Evolutionary conservation across 805 yeast species (phyloP).

Genomic region (Vanderwaltozyma tropicalis): DNA sequence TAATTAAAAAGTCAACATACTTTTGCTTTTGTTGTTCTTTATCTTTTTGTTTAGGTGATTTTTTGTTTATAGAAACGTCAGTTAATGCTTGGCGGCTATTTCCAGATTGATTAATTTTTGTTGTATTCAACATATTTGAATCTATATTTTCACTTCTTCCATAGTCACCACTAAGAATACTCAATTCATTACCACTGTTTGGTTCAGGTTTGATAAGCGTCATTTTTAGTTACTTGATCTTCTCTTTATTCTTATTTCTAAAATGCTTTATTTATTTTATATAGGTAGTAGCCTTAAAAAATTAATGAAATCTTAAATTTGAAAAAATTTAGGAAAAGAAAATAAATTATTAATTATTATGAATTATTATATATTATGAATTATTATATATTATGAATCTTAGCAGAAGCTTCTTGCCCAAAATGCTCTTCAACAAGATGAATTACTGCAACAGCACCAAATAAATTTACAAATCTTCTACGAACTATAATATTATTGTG

Average conservation of each 20-base stretch:
- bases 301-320: too few species aligned
- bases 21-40: constrained; percentile 5
- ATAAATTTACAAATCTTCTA: constrained; percentile 71
- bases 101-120: neutral
- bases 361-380: too few species aligned
- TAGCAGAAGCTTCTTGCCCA: constrained; percentile 17
- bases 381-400: constrained; percentile 3
- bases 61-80: constrained; percentile 9
- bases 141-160: neutral
- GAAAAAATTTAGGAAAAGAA: too few species aligned
- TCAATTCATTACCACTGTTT: neutral
- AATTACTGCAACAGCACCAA: constrained; percentile 89
- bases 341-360: too few species aligned
- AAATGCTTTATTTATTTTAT: too few species aligned
- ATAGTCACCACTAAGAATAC: neutral
- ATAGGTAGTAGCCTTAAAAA: too few species aligned
- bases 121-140: too few species aligned
- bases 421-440: constrained; percentile 56
- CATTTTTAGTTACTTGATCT: constrained; percentile 3
- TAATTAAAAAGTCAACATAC: constrained; percentile 7
- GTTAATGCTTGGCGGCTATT: constrained; percentile 17
- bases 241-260: neutral
- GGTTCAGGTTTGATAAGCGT: constrained; percentile 9
- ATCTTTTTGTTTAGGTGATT: constrained; percentile 2
- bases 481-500: constrained; percentile 87